Conservation (phyloP, 768 basidiomycete genomes). For the Agrocybe praecox region DNA sequence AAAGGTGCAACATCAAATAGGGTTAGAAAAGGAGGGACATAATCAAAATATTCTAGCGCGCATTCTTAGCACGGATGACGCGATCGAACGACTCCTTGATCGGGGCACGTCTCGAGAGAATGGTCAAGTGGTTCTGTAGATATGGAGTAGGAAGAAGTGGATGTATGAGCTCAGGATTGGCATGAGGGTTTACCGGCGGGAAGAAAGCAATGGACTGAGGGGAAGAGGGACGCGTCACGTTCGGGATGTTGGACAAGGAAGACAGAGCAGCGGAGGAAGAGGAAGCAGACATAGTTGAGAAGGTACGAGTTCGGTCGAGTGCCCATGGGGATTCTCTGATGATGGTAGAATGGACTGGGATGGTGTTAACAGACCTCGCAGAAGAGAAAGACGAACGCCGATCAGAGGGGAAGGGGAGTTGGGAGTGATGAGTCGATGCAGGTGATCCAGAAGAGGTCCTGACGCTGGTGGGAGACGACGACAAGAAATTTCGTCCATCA, state of each 20-base stretch:
- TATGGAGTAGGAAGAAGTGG: conserved; percentile 75
- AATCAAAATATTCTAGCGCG: conserved; percentile 15
- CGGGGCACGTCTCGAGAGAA: conserved; percentile 65
- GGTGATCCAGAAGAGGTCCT: conserved; percentile 29
- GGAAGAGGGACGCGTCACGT: conserved; percentile 44
- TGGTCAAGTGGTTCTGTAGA: conserved; percentile 68
- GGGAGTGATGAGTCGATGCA: conserved; percentile 23
- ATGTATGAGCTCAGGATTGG: conserved; percentile 63
- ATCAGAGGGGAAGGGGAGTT: conserved; percentile 33
- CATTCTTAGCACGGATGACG: conserved; percentile 57
- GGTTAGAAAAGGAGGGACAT: not conserved
- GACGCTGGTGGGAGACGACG: conserved; percentile 37
- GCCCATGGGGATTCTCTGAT: conserved; percentile 19
- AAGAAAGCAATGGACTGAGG: conserved; percentile 62
- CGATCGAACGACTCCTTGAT: conserved; percentile 73
- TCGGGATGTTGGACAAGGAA: conserved; percentile 56
- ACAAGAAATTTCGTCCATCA: conserved; percentile 22
- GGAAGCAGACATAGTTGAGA: conserved; percentile 58
- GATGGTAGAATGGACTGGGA: conserved; percentile 19
- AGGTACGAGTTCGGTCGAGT: conserved; percentile 43
- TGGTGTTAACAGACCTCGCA: conserved; percentile 27
- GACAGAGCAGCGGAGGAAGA: conserved; percentile 59
- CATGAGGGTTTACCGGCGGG: conserved; percentile 59
- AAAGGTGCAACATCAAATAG: not conserved
- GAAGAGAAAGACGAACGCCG: conserved; percentile 40